Base-by-base conservation (phyloP, 805 yeast species). In the Metschnikowia reukaufii region DNA sequence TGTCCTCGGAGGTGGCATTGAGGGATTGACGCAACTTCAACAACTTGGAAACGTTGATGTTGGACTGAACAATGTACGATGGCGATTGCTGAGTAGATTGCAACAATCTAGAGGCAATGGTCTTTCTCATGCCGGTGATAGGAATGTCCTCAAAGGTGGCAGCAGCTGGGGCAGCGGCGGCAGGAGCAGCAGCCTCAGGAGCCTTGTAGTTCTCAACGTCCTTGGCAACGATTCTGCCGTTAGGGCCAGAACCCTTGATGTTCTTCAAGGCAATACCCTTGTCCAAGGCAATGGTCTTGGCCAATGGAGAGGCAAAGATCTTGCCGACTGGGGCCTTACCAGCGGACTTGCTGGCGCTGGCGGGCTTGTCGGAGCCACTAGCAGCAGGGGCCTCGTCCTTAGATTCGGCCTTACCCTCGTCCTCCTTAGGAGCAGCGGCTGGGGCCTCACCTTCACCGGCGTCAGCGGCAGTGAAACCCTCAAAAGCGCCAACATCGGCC, bases 281-380 rank as follows among this genome's bases (percentile, higher is more conserved):
- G 69, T 92, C 97, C 57, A 91, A 77, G 50, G 99, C 99, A 54
- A 94, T 75, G 56, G 82, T 83, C 78, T 92, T 92, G 51, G 99
- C 99, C 56, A 86, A 75, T 49, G 99, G 99, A 51, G 98, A 91
- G 37, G 98, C 98, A 57, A 88, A 67, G 66, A 94, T 85, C 72
- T 97, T 82, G 58, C 77, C 86, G 44, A 77, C 72, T 30, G 73
- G 65, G 33, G 81, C 68, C 44, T 70, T 60, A 20, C 36, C 31
- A 6, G 78, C 50, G 15, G 75, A 43, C 15, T 75, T 45, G 34
- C 72, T 53, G 15, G 74, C 29, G 15, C 70, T 32, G 21, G 70
- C 32, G 29, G 66, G 39, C 40, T 30, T 70, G 39, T 49, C 48
- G 16, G 70, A 40, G 23, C 73, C 41, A 23, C 65, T 44, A 9